These are phyloP conservation scores for Colletotrichum higginsianum DNA, from an alignment of 2,329 filamentous ascomycete genomes.

Conservation along the genomic window DNA sequence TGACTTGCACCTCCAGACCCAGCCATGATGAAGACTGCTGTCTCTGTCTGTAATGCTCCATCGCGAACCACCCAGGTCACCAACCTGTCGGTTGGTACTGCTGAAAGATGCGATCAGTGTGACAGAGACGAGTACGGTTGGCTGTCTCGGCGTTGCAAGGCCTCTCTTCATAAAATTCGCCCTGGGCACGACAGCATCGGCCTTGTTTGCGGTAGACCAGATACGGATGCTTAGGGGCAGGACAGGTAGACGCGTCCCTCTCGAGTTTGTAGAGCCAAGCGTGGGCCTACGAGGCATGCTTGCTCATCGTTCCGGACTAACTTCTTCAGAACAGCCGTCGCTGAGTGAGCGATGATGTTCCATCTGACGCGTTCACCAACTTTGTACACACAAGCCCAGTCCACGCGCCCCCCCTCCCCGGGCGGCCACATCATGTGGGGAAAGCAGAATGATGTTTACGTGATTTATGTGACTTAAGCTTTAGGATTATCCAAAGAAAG, in stretches of 20 bases:
- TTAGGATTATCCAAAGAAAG: constrained; percentile 31
- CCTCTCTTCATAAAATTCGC: too few species aligned
- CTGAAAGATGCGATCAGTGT: too few species aligned
- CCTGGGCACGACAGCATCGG: background rate
- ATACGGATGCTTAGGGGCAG: background rate
- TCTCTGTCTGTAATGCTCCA: background rate
- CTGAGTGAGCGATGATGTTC: background rate
- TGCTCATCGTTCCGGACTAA: background rate
- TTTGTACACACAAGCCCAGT: background rate
- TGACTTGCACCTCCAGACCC: background rate
- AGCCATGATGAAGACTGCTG: background rate
- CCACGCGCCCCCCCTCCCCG: background rate
- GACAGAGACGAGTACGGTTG: background rate
- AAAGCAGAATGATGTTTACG: background rate
- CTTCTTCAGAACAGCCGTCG: background rate
- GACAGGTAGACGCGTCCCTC: background rate
- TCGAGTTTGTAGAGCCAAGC: background rate
- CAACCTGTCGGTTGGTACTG: background rate
- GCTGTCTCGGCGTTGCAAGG: background rate
- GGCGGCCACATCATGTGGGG: background rate
- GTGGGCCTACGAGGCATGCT: background rate
- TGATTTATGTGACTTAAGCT: constrained; percentile 24
- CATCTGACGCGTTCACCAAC: background rate
- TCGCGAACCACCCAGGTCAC: background rate
- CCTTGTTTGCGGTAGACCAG: background rate